Evolutionary conservation across 2,329 filamentous ascomycete genomes (phyloP).

Genomic region (Stromatinia cepivora): DNA sequence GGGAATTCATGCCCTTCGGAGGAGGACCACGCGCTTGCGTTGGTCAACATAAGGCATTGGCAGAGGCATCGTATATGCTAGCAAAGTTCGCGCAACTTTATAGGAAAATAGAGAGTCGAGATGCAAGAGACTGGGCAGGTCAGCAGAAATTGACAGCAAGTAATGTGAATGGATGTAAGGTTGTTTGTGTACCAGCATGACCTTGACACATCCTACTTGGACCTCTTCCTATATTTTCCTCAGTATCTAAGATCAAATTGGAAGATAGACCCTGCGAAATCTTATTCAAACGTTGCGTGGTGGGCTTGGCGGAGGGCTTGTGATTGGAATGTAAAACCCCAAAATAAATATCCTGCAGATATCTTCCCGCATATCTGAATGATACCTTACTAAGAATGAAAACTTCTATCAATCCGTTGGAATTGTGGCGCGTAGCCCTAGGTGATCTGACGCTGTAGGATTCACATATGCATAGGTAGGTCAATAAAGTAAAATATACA

Average conservation of each 20-base stretch:
- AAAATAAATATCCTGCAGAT: background rate
- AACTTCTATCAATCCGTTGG: background rate
- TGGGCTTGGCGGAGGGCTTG: background rate
- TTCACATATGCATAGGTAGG: background rate
- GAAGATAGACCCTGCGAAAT: background rate
- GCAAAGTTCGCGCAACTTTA: constrained; percentile 24
- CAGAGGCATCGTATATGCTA: constrained; percentile 25
- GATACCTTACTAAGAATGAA: background rate
- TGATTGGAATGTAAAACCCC: background rate
- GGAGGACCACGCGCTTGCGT: constrained; percentile 68
- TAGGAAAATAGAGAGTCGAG: constrained; percentile 19
- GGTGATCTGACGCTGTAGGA: background rate
- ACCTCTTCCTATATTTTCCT: background rate
- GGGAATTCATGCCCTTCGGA: constrained; percentile 68
- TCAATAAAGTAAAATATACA: background rate
- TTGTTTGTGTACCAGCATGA: constrained; percentile 11
- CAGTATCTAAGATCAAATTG: background rate
- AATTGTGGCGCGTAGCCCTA: constrained; percentile 10
- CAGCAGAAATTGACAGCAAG: constrained; percentile 18
- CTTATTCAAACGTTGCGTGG: background rate
- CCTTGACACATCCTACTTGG: background rate
- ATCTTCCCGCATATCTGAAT: constrained; percentile 12
- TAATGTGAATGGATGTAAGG: constrained; percentile 21
- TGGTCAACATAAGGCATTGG: constrained; percentile 45
- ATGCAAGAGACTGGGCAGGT: constrained; percentile 14